These are phyloP conservation scores for Cudoniella acicularis DNA, from an alignment of 495 filamentous ascomycete species.

Conservation along the genomic window DNA sequence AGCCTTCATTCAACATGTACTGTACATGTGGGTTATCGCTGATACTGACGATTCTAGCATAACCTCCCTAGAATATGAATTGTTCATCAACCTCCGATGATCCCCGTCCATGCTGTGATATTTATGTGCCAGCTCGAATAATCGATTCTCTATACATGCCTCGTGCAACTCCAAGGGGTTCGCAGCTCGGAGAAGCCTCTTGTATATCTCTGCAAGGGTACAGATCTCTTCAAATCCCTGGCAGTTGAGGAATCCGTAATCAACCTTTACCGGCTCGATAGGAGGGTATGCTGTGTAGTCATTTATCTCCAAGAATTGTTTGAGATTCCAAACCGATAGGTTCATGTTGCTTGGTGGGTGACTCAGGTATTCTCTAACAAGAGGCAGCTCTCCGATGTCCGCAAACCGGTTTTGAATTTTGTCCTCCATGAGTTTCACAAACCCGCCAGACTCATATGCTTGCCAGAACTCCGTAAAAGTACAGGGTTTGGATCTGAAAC, in stretches of 20 bases:
- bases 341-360: conserved; percentile 20
- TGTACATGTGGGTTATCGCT: too few species aligned
- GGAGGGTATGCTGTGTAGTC: conserved; percentile 26
- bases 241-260: conserved; percentile 33
- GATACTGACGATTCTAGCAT: background rate
- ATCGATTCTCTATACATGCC: conserved; percentile 24
- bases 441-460: conserved; percentile 30
- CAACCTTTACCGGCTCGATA: conserved; percentile 20
- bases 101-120: conserved; percentile 28
- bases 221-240: conserved; percentile 31
- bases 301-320: conserved; percentile 30
- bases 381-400: conserved; percentile 22
- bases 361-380: conserved; percentile 27
- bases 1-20: background rate
- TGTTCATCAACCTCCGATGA: conserved; percentile 30
- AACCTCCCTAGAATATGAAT: conserved; percentile 3
- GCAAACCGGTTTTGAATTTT: conserved; percentile 25
- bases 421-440: conserved; percentile 33
- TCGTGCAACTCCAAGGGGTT: conserved; percentile 29
- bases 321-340: conserved; percentile 30
- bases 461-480: conserved; percentile 33
- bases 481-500: conserved; percentile 21
- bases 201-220: conserved; percentile 31
- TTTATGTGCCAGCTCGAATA: conserved; percentile 27
- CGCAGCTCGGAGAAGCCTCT: conserved; percentile 24